Evolutionary conservation across 192 early-diverging fungal species (phyloP).

Genomic region (Diversispora epigaea): DNA sequence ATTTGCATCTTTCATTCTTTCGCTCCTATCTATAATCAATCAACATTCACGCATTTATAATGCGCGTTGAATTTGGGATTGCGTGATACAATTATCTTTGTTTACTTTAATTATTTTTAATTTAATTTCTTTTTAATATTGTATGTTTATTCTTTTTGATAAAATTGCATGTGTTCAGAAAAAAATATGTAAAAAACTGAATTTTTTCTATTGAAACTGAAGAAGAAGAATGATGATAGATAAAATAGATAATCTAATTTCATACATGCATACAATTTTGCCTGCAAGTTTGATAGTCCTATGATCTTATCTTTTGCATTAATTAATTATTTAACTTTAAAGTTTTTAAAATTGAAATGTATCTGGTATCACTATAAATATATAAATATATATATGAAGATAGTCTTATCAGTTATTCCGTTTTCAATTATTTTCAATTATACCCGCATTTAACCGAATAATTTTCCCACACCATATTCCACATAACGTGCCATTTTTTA

Average conservation of each 20-base stretch:
- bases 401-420: background rate
- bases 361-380: background rate
- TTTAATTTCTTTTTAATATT: no score
- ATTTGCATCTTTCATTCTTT: no score
- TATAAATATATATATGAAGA: background rate
- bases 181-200: background rate
- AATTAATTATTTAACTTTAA: background rate
- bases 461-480: slow-evolving; percentile 7
- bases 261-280: slow-evolving; percentile 11
- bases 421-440: background rate
- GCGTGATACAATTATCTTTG: no score
- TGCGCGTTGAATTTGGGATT: no score
- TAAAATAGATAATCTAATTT: background rate
- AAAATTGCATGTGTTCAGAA: background rate
- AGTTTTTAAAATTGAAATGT: background rate
- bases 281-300: background rate
- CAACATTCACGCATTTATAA: no score
- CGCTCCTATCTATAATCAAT: no score
- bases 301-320: background rate
- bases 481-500: background rate
- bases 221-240: background rate
- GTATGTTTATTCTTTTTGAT: background rate
- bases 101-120: no score
- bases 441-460: slow-evolving; percentile 7
- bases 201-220: background rate